Conservation (phyloP, 768 basidiomycete species). For the Gautieria morchelliformis region DNA sequence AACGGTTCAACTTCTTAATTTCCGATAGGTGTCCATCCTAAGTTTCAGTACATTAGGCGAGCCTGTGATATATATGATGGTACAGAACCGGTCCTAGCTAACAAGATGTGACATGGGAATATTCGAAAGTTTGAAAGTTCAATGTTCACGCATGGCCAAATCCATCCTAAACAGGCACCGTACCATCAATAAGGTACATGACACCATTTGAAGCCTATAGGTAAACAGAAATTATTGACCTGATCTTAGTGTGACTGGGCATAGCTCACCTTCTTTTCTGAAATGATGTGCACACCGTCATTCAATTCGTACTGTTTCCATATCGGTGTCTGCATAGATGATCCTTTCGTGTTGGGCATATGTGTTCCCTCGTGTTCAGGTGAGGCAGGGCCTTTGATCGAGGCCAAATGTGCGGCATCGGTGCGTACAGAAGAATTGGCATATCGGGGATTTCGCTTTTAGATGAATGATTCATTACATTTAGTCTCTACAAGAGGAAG, state of each 20-base stretch:
- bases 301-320: constrained; percentile 56
- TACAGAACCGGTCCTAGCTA: too few relatives aligned
- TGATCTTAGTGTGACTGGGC: background rate
- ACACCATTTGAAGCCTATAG: constrained; percentile 45
- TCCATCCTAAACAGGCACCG: constrained; percentile 21
- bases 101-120: background rate
- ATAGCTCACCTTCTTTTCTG: constrained; percentile 48
- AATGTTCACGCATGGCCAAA: background rate
- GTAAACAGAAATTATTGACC: background rate
- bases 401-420: constrained; percentile 3
- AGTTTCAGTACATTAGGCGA: too few relatives aligned
- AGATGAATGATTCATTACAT: background rate
- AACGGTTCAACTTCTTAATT: too few relatives aligned
- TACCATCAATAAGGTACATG: constrained; percentile 49
- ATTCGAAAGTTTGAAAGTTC: background rate
- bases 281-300: constrained; percentile 43
- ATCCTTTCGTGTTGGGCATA: background rate
- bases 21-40: too few relatives aligned
- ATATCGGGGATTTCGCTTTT: background rate
- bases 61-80: too few relatives aligned
- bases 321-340: background rate
- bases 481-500: too few relatives aligned
- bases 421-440: background rate
- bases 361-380: constrained; percentile 16
- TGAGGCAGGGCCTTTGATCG: constrained; percentile 19